A percentile compares a stretch with the other conserved stretches of the same genome.
These are phyloP conservation scores for Lumnitzera racemosa DNA, from an alignment of 345 rosid genomes.

Conservation along the genomic window DNA sequence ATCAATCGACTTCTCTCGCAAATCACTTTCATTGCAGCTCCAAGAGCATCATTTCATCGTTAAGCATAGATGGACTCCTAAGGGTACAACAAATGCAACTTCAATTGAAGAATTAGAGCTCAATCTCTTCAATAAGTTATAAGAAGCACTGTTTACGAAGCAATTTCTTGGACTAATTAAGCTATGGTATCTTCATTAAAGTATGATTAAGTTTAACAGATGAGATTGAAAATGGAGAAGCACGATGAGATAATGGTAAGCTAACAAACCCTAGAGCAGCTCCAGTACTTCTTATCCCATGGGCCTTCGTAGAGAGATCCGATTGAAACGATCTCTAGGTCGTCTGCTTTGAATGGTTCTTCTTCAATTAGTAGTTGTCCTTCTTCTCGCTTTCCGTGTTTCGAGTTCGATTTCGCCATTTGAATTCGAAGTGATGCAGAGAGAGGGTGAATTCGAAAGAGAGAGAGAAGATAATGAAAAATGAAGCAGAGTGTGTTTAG, in stretches of 20 bases:
- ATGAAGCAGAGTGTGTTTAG: background rate
- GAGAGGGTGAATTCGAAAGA: background rate
- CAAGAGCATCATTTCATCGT: too few relatives aligned
- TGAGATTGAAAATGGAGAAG: background rate
- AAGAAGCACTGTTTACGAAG: too few relatives aligned
- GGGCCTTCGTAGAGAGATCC: constrained; percentile 69
- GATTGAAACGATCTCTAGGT: constrained; percentile 63
- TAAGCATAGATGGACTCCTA: too few relatives aligned
- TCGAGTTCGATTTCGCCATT: constrained; percentile 34
- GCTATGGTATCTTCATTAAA: background rate
- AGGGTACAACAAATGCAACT: too few relatives aligned
- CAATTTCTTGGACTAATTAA: background rate
- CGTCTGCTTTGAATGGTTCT: constrained; percentile 31
- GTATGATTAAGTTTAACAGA: background rate
- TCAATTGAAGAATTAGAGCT: too few relatives aligned
- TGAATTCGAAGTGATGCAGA: background rate
- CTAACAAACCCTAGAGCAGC: constrained; percentile 81
- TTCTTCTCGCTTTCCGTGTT: too few relatives aligned
- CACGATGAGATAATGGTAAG: background rate
- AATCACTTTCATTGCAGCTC: too few relatives aligned
- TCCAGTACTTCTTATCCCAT: constrained; percentile 94
- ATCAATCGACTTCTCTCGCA: too few relatives aligned
- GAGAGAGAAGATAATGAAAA: background rate
- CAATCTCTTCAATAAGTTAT: too few relatives aligned
- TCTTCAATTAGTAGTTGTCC: constrained; percentile 8